Conservation (phyloP, 164 flowering plant genomes). For the Cinnamomum micranthum region DNA sequence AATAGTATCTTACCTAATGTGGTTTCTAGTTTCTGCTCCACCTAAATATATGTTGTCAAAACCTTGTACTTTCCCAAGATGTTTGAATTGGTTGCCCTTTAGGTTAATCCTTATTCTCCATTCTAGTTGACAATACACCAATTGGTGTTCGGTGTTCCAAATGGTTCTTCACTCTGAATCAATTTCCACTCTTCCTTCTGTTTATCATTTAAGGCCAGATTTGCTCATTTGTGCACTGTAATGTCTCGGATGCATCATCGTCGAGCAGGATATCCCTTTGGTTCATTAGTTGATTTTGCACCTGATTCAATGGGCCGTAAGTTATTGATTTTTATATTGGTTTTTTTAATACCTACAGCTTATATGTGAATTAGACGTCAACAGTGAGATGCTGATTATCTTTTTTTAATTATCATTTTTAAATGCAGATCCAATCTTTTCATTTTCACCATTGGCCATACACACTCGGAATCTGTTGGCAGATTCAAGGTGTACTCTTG, state of each 20-base stretch:
- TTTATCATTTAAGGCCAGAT: constrained; percentile 71
- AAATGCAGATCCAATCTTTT: constrained; percentile 87
- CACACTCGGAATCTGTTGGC: constrained; percentile 91
- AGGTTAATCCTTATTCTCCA: neutral
- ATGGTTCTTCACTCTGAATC: neutral
- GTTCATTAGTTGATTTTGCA: constrained; percentile 96
- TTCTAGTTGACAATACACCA: neutral
- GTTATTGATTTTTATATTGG: constrained; percentile 22
- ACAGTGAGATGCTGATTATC: constrained; percentile 1
- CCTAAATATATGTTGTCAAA: neutral
- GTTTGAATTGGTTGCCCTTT: neutral
- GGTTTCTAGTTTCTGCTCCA: neutral
- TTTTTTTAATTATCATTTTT: neutral
- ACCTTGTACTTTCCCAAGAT: neutral
- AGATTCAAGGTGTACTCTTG: constrained; percentile 92
- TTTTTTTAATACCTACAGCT: neutral
- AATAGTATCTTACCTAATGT: neutral
- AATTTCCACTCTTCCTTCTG: constrained; percentile 2
- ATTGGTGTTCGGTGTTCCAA: neutral
- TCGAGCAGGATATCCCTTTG: constrained; percentile 95
- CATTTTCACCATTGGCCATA: constrained; percentile 98
- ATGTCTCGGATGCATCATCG: constrained; percentile 99
- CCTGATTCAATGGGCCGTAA: constrained; percentile 94
- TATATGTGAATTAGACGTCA: neutral
- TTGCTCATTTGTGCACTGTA: constrained; percentile 96